Evolutionary conservation across 2,329 filamentous ascomycete species (phyloP).

Genomic region (Hortaea sp.): DNA sequence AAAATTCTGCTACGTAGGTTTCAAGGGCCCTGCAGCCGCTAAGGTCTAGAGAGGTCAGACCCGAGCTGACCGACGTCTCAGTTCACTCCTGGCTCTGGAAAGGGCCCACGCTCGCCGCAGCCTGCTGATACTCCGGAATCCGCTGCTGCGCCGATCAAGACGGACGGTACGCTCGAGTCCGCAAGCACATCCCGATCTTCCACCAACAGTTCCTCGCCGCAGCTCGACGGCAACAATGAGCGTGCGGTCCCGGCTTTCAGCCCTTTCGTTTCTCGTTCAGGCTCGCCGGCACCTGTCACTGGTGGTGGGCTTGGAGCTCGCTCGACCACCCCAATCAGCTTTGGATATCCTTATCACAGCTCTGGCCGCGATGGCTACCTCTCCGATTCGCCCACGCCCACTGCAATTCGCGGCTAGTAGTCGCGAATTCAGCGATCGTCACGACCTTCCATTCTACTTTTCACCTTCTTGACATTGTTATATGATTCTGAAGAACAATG

Average conservation of each 20-base stretch:
- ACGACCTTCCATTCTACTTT: neutral
- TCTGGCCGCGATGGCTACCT: slow-evolving; percentile 23
- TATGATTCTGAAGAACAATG: too few species aligned
- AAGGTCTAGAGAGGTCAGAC: slow-evolving; percentile 13
- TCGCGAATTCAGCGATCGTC: neutral
- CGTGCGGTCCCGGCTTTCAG: slow-evolving; percentile 11
- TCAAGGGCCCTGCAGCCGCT: slow-evolving; percentile 26
- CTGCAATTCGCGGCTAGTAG: slow-evolving; percentile 25
- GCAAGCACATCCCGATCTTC: slow-evolving; percentile 14
- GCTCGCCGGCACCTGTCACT: slow-evolving; percentile 21
- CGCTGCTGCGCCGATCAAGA: neutral
- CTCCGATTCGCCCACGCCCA: slow-evolving; percentile 23
- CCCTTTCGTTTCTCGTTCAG: slow-evolving; percentile 22
- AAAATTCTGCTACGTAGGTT: slow-evolving; percentile 99
- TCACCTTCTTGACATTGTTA: slow-evolving; percentile 1
- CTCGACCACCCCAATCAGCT: slow-evolving; percentile 23
- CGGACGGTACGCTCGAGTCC: slow-evolving; percentile 11
- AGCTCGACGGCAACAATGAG: slow-evolving; percentile 20
- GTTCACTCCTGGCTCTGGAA: slow-evolving; percentile 25
- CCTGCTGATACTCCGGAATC: neutral
- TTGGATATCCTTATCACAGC: slow-evolving; percentile 27
- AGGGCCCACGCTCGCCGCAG: slow-evolving; percentile 11
- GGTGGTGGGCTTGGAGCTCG: slow-evolving; percentile 16
- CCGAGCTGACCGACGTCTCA: slow-evolving; percentile 23
- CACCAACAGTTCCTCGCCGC: slow-evolving; percentile 13